These are phyloP conservation scores for Colletotrichum sp. DNA, from an alignment of 2,329 filamentous ascomycete genomes.

Conservation along the genomic window DNA sequence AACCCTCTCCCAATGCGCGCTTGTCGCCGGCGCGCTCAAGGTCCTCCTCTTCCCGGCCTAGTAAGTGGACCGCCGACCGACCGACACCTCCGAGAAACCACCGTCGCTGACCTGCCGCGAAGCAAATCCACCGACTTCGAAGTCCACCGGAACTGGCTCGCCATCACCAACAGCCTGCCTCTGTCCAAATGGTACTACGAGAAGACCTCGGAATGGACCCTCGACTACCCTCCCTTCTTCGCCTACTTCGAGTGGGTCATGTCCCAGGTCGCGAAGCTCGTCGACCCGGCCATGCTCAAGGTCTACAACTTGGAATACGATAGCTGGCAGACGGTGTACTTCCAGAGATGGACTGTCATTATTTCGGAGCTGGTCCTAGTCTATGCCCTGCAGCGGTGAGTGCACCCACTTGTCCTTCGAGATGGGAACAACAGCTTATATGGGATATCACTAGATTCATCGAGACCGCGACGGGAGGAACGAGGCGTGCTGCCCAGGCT, in stretches of 20 bases:
- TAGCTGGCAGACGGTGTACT: constrained; percentile 93
- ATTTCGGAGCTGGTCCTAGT: constrained; percentile 82
- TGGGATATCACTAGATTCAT: constrained; percentile 63
- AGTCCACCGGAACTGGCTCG: constrained; percentile 98
- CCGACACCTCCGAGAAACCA: not conserved
- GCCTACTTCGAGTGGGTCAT: constrained; percentile 95
- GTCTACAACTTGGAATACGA: constrained; percentile 84
- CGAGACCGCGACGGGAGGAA: constrained; percentile 67
- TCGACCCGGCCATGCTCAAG: constrained; percentile 82
- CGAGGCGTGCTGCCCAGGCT: constrained; percentile 81
- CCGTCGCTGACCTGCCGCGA: constrained; percentile 24
- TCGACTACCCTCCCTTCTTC: constrained; percentile 98
- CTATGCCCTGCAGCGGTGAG: constrained; percentile 77
- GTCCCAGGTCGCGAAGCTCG: constrained; percentile 78
- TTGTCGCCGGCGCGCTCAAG: constrained; percentile 88
- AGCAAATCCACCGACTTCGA: constrained; percentile 99
- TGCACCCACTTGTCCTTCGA: not conserved
- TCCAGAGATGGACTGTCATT: constrained; percentile 90
- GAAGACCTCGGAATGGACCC: constrained; percentile 98
- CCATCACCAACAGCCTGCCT: constrained; percentile 89
- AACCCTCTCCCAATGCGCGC: constrained; percentile 85
- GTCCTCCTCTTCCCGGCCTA: constrained; percentile 92
- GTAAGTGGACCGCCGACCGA: constrained; percentile 58
- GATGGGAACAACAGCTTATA: not conserved
- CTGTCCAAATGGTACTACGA: constrained; percentile 94